phyloP scores from a whole-genome alignment of 2,329 filamentous ascomycete species.

The Fusarium falciforme region DNA sequence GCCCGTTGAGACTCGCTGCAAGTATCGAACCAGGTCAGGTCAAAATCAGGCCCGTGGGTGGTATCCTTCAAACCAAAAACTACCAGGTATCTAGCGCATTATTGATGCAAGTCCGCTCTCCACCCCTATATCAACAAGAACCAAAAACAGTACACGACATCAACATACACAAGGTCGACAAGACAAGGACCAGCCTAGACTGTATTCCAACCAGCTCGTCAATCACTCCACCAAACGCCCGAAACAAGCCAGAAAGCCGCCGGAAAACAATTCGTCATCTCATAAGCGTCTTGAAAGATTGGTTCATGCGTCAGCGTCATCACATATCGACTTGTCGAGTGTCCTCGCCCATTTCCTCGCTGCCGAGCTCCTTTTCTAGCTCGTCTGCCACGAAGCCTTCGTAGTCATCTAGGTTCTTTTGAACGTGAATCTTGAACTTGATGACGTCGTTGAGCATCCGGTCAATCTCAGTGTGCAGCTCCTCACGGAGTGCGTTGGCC shows the following conservation, averaged over 20 bases:
- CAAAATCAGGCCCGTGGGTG: constrained; percentile 13
- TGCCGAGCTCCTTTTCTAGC: constrained; percentile 85
- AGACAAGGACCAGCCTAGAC: constrained; percentile 21
- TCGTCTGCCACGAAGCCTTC: constrained; percentile 94
- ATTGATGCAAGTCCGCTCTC: constrained; percentile 16
- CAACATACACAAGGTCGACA: background rate
- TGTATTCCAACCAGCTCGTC: constrained; percentile 20
- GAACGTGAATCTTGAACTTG: constrained; percentile 97
- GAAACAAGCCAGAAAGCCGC: constrained; percentile 34
- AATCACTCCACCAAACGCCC: constrained; percentile 30
- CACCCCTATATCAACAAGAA: constrained; percentile 16
- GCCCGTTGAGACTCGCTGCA: background rate
- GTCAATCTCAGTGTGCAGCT: constrained; percentile 97
- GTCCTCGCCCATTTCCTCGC: constrained; percentile 68
- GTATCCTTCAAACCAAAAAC: constrained; percentile 35
- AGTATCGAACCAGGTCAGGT: constrained; percentile 5
- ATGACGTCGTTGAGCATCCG: constrained; percentile 97
- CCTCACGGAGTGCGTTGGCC: constrained; percentile 87
- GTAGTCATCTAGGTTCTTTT: constrained; percentile 92
- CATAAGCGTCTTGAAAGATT: constrained; percentile 38
- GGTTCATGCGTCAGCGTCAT: constrained; percentile 27
- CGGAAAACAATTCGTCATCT: constrained; percentile 35
- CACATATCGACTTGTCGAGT: constrained; percentile 60
- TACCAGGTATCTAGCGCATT: constrained; percentile 35
- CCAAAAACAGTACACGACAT: background rate